Conservation (phyloP, 106 monocot species). For the Alisma plantagoaquatica region DNA sequence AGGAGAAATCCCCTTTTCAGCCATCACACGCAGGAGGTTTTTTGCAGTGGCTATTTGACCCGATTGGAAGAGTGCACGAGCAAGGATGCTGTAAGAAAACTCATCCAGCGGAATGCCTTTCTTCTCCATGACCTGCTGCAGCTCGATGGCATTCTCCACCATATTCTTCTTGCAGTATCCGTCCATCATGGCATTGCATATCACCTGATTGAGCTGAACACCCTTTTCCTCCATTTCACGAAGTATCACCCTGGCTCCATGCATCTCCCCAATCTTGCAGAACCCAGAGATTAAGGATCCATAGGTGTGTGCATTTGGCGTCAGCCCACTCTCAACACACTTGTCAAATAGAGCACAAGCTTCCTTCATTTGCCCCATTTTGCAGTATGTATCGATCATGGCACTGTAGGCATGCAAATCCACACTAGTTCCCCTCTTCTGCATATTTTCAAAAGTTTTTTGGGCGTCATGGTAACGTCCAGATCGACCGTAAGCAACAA, state of each 20-base stretch:
- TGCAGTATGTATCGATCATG: conserved; percentile 60
- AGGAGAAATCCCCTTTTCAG: conserved; percentile 44
- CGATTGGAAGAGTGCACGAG: conserved; percentile 38
- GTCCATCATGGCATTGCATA: conserved; percentile 69
- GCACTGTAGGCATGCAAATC: conserved; percentile 62
- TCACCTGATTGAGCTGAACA: conserved; percentile 44
- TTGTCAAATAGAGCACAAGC: conserved; percentile 63
- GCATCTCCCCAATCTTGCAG: conserved; percentile 59
- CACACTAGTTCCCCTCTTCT: conserved; percentile 21
- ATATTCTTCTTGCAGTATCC: conserved; percentile 69
- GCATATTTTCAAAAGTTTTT: conserved; percentile 34
- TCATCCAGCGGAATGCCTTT: conserved; percentile 58
- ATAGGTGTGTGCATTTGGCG: conserved; percentile 60
- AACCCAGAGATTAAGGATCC: conserved; percentile 69
- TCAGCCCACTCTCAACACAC: conserved; percentile 43
- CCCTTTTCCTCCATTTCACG: conserved; percentile 71
- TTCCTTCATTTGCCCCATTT: conserved; percentile 44
- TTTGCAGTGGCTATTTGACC: conserved; percentile 40
- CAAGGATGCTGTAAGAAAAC: conserved; percentile 63
- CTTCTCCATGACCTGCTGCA: conserved; percentile 49
- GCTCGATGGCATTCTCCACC: conserved; percentile 48
- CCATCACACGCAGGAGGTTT: conserved; percentile 43
- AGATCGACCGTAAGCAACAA: conserved; percentile 21
- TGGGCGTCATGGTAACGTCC: conserved; percentile 46
- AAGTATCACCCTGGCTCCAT: conserved; percentile 50